Evolutionary conservation across 1,284 basidiomycete genomes (phyloP).

Genomic region (Somion occarium): DNA sequence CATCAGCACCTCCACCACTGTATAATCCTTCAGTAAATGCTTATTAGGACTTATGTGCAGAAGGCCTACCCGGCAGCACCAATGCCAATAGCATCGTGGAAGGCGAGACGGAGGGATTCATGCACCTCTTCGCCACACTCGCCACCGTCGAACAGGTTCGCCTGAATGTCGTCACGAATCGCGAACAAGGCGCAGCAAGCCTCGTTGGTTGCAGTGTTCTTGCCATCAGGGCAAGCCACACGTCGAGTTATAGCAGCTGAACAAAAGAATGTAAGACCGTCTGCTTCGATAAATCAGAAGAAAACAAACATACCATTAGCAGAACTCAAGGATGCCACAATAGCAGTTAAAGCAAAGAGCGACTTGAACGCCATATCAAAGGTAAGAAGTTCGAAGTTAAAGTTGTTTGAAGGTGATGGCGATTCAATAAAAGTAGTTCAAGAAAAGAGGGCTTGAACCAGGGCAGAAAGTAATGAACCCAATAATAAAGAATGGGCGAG

Average conservation of each 20-base stretch:
- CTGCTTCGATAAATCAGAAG: background rate
- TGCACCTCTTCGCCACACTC: conserved; percentile 25
- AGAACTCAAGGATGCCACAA: background rate
- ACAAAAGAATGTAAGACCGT: background rate
- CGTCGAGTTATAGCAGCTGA: conserved; percentile 19
- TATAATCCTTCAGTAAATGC: background rate
- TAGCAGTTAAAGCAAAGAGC: background rate
- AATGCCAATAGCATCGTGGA: conserved; percentile 28
- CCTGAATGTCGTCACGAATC: conserved; percentile 32
- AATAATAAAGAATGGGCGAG: background rate
- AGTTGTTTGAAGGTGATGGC: background rate
- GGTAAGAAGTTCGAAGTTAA: background rate
- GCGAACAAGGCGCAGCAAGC: conserved; percentile 36
- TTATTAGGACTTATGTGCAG: background rate
- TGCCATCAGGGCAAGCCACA: conserved; percentile 20
- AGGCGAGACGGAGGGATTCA: conserved; percentile 27
- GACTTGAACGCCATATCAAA: background rate
- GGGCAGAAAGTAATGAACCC: background rate
- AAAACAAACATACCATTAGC: background rate
- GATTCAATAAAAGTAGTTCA: background rate
- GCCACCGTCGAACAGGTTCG: conserved; percentile 30
- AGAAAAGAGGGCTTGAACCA: background rate
- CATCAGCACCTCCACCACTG: conserved; percentile 8
- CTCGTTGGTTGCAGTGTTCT: conserved; percentile 29
- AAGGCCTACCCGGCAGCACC: conserved; percentile 16